Evolutionary conservation across 2,329 filamentous ascomycete genomes (phyloP), one percentile per base, ranked within the genome.

Genomic region (Venturia carpophila): DNA sequence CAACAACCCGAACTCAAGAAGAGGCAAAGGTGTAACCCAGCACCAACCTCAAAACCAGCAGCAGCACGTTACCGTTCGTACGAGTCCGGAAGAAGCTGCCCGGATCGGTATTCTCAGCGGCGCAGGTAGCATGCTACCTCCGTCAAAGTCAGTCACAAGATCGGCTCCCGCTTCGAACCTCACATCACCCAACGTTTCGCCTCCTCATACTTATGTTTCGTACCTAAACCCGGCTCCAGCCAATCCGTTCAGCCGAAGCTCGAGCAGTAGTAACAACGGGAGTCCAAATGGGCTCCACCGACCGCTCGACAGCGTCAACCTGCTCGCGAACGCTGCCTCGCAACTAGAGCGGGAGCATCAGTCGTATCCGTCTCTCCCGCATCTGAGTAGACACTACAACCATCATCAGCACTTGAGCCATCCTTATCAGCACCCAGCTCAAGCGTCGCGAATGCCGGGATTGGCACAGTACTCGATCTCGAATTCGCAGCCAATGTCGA

Each of bases 1-100:
- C 84, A 97, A 91, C 85, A 99, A 97, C 79, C 93, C 94, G 66
- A 97, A 97, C 82, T 97, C 92, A 66, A 84, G 94, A 74, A 83
- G 93, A 73, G 92, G 91, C 69, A 95, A 96, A 82, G 96, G 56
- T n/a, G 52, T 10, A 13, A 15, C 52, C 9, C 60, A 63, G 34
- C 60, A 62, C 19, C 55, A 64, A 27, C 21, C 45, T 15, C 37
- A 56, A 21, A 24, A 42, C 15, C 45, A 37, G 27, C 30, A 45
- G n/a, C 63, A 96, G 67, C 82, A 86, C 74, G 82, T 83, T 67
- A 79, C 84, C 64, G 83, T 83, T n/a, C 81, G 83, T 17, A 81
- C 83, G 11, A 81, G 82, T 3, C 81, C 82, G 1, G 81, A 81
- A 2, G 80, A 82, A 17, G 78, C 80, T 24, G 75, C 75, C 60